Percentiles rank a stretch among this genome's conserved stretches.
Evolutionary conservation across 1,284 basidiomycete genomes (phyloP).

Genomic region (Sutorius eximius): DNA sequence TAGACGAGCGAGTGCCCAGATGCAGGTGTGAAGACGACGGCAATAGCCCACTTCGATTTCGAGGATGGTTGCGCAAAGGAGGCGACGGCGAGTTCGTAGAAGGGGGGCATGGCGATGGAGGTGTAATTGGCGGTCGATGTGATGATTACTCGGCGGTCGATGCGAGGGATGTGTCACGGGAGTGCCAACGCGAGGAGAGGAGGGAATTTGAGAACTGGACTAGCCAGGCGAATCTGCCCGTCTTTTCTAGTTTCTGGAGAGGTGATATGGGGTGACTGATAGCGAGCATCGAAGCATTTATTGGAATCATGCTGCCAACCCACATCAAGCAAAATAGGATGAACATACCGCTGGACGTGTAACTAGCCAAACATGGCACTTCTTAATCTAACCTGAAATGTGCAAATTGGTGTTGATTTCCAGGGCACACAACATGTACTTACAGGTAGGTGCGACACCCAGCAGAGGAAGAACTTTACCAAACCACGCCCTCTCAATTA

Average conservation of each 20-base stretch:
- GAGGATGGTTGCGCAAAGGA: slow-evolving; percentile 24
- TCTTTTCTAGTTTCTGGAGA: slow-evolving; percentile 24
- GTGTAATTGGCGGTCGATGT: slow-evolving; percentile 1
- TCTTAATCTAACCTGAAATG: slow-evolving; percentile 36
- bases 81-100: slow-evolving; percentile 34
- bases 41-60: slow-evolving; percentile 30
- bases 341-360: slow-evolving; percentile 8
- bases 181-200: background rate
- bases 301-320: slow-evolving; percentile 25
- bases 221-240: background rate
- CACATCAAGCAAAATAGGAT: slow-evolving; percentile 24
- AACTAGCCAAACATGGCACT: slow-evolving; percentile 26
- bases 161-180: background rate
- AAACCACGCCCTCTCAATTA: slow-evolving; percentile 27
- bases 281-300: slow-evolving; percentile 16
- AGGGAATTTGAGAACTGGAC: slow-evolving; percentile 1
- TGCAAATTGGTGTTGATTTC: slow-evolving; percentile 32
- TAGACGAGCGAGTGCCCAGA: slow-evolving; percentile 34
- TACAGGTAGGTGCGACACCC: slow-evolving; percentile 18
- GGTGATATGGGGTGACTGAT: slow-evolving; percentile 15
- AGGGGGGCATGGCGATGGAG: slow-evolving; percentile 29
- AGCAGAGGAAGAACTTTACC: slow-evolving; percentile 24
- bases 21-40: slow-evolving; percentile 30
- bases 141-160: slow-evolving; percentile 3
- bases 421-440: slow-evolving; percentile 24